A percentile compares a stretch with the other conserved stretches of the same genome.
Conservation (phyloP, 345 rosid genomes). For the Euphorbia pulcherrima region DNA sequence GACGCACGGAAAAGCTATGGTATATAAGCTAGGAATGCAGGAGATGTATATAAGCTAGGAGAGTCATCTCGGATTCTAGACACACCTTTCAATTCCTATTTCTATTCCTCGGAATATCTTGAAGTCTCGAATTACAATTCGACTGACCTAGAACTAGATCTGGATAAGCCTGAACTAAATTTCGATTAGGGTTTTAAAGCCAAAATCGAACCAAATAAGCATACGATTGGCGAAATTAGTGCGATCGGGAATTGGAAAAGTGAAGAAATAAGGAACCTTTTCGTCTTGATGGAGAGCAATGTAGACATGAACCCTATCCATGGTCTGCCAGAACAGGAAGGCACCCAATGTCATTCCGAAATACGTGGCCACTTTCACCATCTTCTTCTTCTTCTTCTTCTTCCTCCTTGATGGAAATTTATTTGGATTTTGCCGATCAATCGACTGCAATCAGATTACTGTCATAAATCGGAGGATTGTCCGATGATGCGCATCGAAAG, state of each 20-base stretch:
- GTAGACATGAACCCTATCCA: constrained; percentile 93
- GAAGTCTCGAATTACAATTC: not conserved
- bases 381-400: constrained; percentile 17
- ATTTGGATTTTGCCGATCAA: not conserved
- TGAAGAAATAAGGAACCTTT: constrained; percentile 6
- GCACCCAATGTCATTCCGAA: constrained; percentile 77
- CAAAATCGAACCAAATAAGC: not conserved
- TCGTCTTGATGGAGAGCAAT: constrained; percentile 53
- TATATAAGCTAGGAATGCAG: too few species aligned
- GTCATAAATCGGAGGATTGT: not conserved
- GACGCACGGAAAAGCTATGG: too few species aligned
- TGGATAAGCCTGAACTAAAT: not conserved
- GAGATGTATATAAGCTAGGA: too few species aligned
- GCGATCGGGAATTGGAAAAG: not conserved
- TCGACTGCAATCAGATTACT: not conserved
- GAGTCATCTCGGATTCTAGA: too few species aligned
- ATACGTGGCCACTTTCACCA: constrained; percentile 68
- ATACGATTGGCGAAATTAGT: not conserved
- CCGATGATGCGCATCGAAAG: not conserved
- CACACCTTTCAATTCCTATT: too few species aligned
- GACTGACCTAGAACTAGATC: too few species aligned
- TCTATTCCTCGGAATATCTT: too few species aligned
- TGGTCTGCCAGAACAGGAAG: constrained; percentile 77
- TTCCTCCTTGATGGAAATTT: too few species aligned
- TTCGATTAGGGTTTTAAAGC: not conserved